Evolutionary conservation across 306 rosid species (phyloP).

Genomic region (Citrullus colocynthis): DNA sequence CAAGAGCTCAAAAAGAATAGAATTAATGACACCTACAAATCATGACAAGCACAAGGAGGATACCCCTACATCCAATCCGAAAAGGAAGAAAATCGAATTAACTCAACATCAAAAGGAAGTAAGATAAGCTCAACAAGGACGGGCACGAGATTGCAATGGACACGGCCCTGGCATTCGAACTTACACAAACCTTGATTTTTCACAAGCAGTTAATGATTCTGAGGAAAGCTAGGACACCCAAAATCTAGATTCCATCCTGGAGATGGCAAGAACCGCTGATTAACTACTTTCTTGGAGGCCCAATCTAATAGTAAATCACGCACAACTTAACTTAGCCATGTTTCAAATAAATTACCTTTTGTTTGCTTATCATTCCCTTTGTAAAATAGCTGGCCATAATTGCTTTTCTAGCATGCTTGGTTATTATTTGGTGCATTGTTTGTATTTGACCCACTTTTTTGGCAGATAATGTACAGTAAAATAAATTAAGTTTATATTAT

Average conservation of each 20-base stretch:
- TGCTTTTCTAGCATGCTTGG: not conserved
- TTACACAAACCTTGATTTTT: slow-evolving; percentile 56
- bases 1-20: slow-evolving; percentile 53
- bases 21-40: slow-evolving; percentile 10
- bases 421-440: not conserved
- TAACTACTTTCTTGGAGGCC: not conserved
- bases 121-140: slow-evolving; percentile 65
- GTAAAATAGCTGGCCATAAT: not conserved
- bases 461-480: not conserved
- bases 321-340: not conserved
- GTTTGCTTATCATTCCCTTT: not conserved
- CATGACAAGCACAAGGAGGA: slow-evolving; percentile 11
- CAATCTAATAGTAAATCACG: not conserved
- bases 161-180: slow-evolving; percentile 70
- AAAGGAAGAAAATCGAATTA: slow-evolving; percentile 44
- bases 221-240: slow-evolving; percentile 41
- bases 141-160: slow-evolving; percentile 44
- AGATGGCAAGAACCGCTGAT: not conserved
- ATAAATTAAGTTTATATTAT: not conserved
- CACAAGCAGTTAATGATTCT: slow-evolving; percentile 49
- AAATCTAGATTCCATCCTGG: not conserved
- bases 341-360: not conserved
- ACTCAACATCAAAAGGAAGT: slow-evolving; percentile 85
- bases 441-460: not conserved
- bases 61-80: slow-evolving; percentile 12